phyloP scores from a whole-genome alignment of 208 protist species.

The Acanthamoeba royreba region DNA sequence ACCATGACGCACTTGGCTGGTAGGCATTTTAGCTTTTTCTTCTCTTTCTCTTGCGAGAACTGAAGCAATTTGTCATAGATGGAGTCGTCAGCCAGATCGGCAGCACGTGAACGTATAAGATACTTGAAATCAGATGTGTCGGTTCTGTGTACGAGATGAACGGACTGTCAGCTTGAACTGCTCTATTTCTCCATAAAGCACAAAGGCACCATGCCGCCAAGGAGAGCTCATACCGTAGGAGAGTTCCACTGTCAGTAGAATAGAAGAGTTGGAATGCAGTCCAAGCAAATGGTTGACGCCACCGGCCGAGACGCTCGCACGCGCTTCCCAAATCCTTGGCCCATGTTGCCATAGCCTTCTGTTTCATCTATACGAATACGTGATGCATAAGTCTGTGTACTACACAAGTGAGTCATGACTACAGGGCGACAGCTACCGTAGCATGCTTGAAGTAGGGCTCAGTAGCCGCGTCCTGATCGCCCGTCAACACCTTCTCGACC shows the following conservation, averaged over 20 bases:
- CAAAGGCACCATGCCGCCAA: too few species aligned
- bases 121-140: not conserved
- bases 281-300: constrained; percentile 22
- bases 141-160: too few species aligned
- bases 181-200: too few species aligned
- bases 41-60: constrained; percentile 20
- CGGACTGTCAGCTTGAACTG: too few species aligned
- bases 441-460: constrained; percentile 42
- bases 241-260: not conserved
- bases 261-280: constrained; percentile 4
- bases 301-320: not conserved
- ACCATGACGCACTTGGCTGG: constrained; percentile 21
- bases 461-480: not conserved
- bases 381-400: not conserved
- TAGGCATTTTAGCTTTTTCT: constrained; percentile 19
- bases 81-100: not conserved
- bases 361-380: constrained; percentile 17
- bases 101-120: not conserved
- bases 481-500: not conserved
- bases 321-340: not conserved
- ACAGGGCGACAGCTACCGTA: not conserved
- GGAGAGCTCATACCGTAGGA: not conserved
- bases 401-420: not conserved
- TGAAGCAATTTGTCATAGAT: constrained; percentile 3
- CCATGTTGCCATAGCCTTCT: not conserved